Evolutionary conservation across 2,329 filamentous ascomycete species (phyloP).

Genomic region (Penicillium sp.): DNA sequence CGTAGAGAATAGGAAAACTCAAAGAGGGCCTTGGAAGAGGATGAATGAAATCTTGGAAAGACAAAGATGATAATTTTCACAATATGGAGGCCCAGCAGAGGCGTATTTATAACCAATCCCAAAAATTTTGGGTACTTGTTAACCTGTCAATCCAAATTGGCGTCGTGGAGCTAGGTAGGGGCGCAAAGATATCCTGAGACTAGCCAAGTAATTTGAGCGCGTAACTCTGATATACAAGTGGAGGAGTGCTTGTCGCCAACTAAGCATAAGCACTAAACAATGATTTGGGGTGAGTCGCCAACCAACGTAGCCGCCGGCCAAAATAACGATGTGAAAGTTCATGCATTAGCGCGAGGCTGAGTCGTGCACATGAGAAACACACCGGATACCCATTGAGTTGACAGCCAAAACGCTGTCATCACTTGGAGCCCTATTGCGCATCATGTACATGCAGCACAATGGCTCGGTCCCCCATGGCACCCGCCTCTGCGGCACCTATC

Average conservation of each 20-base stretch:
- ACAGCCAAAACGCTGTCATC: no score
- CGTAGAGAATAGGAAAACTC: not conserved
- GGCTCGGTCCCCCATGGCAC: no score
- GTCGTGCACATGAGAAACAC: no score
- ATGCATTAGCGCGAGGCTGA: no score
- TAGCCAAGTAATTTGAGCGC: slow-evolving; percentile 3
- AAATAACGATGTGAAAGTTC: no score
- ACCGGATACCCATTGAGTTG: no score
- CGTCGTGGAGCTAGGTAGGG: not conserved
- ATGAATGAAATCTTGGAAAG: not conserved
- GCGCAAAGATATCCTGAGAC: not conserved
- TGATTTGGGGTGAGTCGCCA: not conserved
- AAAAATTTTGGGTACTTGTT: not conserved
- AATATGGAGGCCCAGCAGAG: not conserved
- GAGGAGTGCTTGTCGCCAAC: slow-evolving; percentile 1
- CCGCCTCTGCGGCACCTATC: no score
- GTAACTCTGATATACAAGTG: slow-evolving; percentile 1
- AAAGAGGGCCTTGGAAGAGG: not conserved
- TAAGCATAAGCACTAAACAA: slow-evolving; percentile 4
- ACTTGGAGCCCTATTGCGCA: no score
- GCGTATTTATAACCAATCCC: not conserved
- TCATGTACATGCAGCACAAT: no score
- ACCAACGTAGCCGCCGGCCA: no score
- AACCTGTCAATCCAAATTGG: not conserved
- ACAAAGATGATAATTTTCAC: not conserved